phyloP scores from a whole-genome alignment of 2,329 filamentous ascomycete species.

The Phialophora expanda region DNA sequence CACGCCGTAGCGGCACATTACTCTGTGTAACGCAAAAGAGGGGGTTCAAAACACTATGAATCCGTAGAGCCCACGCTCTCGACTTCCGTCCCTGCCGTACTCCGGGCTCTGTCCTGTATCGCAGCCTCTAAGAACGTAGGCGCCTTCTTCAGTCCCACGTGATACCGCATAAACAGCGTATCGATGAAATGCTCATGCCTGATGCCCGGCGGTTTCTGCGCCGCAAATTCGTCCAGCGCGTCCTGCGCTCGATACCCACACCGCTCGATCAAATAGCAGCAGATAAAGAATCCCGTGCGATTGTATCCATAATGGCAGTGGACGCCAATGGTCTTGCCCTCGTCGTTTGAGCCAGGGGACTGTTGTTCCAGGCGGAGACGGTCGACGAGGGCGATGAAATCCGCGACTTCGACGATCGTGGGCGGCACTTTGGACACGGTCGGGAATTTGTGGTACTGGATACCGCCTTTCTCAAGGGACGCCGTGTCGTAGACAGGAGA shows the following conservation, averaged over 20 bases:
- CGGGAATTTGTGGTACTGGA: constrained; percentile 83
- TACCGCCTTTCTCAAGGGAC: constrained; percentile 68
- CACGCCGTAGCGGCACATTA: not conserved
- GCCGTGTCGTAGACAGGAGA: constrained; percentile 85
- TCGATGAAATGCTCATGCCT: constrained; percentile 89
- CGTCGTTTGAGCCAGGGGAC: constrained; percentile 18
- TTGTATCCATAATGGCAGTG: constrained; percentile 98
- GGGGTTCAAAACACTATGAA: not conserved
- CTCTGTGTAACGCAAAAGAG: not conserved
- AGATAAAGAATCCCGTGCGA: constrained; percentile 87
- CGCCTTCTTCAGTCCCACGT: constrained; percentile 53
- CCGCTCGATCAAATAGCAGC: constrained; percentile 86
- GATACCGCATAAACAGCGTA: constrained; percentile 79
- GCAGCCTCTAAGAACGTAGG: constrained; percentile 22
- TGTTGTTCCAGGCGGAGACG: constrained; percentile 57
- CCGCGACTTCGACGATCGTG: constrained; percentile 62
- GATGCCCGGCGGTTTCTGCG: constrained; percentile 78
- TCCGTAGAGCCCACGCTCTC: constrained; percentile 11
- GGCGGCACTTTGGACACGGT: constrained; percentile 93
- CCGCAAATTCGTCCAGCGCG: constrained; percentile 78
- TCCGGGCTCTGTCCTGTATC: not conserved
- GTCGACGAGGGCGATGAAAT: constrained; percentile 66
- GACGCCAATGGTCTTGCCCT: constrained; percentile 69
- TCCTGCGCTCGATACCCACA: constrained; percentile 73
- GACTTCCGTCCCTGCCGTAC: not conserved